These are phyloP conservation scores for Dorcoceras hygrometricum DNA, from an alignment of 257 asterid species.

Conservation along the genomic window DNA sequence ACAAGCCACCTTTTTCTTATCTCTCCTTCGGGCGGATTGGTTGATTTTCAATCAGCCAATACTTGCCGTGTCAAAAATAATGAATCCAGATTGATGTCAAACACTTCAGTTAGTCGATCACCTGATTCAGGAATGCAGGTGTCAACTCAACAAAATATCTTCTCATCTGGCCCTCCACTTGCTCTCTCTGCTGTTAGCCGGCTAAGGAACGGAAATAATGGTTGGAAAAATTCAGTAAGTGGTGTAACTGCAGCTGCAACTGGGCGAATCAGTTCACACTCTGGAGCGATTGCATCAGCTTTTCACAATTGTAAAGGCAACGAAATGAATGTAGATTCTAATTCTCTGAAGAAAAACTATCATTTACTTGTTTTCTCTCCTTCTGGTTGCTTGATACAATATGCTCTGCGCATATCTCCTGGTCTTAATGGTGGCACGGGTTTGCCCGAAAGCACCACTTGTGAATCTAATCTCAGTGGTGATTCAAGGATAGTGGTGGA, in stretches of 20 bases:
- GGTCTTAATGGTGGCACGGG: constrained; percentile 37
- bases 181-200: constrained; percentile 57
- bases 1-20: constrained; percentile 86
- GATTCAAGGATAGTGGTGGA: constrained; percentile 56
- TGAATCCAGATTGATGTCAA: constrained; percentile 26
- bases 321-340: constrained; percentile 32
- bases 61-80: constrained; percentile 36
- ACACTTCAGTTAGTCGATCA: constrained; percentile 34
- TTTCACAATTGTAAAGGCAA: constrained; percentile 55
- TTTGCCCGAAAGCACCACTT: constrained; percentile 27
- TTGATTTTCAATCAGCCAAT: constrained; percentile 27
- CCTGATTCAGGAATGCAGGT: constrained; percentile 45
- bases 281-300: constrained; percentile 64
- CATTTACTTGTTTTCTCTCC: constrained; percentile 80
- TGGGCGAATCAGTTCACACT: constrained; percentile 49
- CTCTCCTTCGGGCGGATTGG: constrained; percentile 56
- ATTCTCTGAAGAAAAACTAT: constrained; percentile 41
- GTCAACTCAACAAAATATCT: constrained; percentile 48
- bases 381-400: constrained; percentile 68
- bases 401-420: constrained; percentile 56
- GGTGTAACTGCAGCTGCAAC: constrained; percentile 87
- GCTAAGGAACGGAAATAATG: constrained; percentile 61
- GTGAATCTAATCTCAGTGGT: constrained; percentile 40
- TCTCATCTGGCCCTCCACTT: constrained; percentile 44
- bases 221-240: constrained; percentile 64